Base-by-base conservation (phyloP, 164 flowering plant species). In the Buxus sempervirens region DNA sequence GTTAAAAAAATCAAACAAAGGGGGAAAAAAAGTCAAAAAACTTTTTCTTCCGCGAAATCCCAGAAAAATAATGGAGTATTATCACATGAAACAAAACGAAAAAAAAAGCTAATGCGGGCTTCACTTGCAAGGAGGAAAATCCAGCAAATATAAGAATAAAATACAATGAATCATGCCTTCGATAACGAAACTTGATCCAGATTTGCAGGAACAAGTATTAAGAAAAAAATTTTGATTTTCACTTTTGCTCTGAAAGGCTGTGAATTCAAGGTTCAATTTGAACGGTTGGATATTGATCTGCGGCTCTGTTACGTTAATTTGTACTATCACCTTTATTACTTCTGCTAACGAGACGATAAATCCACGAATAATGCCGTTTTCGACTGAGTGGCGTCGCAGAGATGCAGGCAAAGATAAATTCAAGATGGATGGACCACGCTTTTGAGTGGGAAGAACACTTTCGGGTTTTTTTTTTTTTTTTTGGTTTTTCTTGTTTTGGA, bases 141-240 rank as follows among this genome's bases (percentile, higher is more conserved):
- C 1, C 42, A 57, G 25, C 6, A 41, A 58, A 21, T 8, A 45
- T 13, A 24, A n/a, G 22, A 23, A 23, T 24, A 26, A 41, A 67
- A 41, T 23, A 58, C 23, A 45, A 42, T 18, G 28, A 19, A 0
- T 58, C 48, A 67, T 58, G 26, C 28, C 27, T 19, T 18, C 27
- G 19, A 27, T 21, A 38, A 57, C 25, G 27, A 27, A 60, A 55
- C 64, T 21, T 22, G 64, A 68, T 68, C 71, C 71, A 68, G 71
- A 68, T 60, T 68, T 68, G 36, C 22, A 68, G 71, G 71, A 68
- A 60, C 20, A 5, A 42, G 23, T 16, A 20, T 32, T 41, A 32
- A n/a, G 45, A 41, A 41, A 62, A 38, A 1, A 32, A 62, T n/a
- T n/a, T n/a, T 5, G 6, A 1, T 10, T 9, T 5, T 15, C 9